Evolutionary conservation across 2,329 filamentous ascomycete genomes (phyloP).

Genomic region (Thielaviopsis musarum): DNA sequence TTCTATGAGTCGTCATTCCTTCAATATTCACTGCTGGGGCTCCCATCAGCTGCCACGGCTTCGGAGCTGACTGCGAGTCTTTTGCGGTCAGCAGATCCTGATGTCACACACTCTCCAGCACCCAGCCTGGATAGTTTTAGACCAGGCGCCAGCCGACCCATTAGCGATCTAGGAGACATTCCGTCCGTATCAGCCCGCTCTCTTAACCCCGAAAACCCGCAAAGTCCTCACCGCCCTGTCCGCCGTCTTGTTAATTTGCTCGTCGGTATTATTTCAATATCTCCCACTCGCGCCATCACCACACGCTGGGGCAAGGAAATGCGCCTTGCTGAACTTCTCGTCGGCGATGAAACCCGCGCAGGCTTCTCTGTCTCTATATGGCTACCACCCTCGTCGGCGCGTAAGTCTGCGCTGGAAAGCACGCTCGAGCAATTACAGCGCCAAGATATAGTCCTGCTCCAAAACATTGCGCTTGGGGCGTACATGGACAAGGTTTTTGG

Average conservation of each 20-base stretch:
- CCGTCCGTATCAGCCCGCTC: slow-evolving; percentile 46
- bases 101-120: slow-evolving; percentile 1
- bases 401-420: slow-evolving; percentile 11
- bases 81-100: not conserved
- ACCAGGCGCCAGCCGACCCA: slow-evolving; percentile 14
- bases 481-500: slow-evolving; percentile 71
- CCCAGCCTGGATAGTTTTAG: slow-evolving; percentile 3
- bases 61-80: not conserved
- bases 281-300: slow-evolving; percentile 47
- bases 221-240: not conserved
- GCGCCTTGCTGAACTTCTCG: slow-evolving; percentile 57
- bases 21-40: not conserved
- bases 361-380: slow-evolving; percentile 77
- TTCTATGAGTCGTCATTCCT: slow-evolving; percentile 5
- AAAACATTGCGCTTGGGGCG: slow-evolving; percentile 60
- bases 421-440: slow-evolving; percentile 34
- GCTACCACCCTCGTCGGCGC: slow-evolving; percentile 32
- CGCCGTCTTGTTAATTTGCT: slow-evolving; percentile 53
- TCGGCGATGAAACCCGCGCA: slow-evolving; percentile 71
- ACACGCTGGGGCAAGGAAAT: slow-evolving; percentile 46
- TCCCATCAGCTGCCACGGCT: not conserved
- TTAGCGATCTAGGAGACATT: slow-evolving; percentile 48
- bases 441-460: slow-evolving; percentile 63
- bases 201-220: slow-evolving; percentile 41
- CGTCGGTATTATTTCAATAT: slow-evolving; percentile 59